Percentiles rank a stretch among this genome's conserved stretches.
These are phyloP conservation scores for Poa annua DNA, from an alignment of 176 grass and related monocot species.

Conservation along the genomic window DNA sequence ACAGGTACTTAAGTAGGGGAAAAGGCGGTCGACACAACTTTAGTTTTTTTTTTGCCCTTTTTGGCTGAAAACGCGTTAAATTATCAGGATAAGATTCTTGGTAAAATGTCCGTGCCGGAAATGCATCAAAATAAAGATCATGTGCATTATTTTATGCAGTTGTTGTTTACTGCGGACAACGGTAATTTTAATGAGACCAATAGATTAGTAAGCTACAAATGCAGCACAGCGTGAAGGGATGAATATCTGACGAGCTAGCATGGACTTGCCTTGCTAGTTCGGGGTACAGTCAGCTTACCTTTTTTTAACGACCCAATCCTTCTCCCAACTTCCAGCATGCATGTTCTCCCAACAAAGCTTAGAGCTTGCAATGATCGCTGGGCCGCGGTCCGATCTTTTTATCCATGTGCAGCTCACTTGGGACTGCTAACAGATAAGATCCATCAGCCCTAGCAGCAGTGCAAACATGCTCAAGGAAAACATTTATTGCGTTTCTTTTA, in stretches of 20 bases:
- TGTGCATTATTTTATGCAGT: neutral
- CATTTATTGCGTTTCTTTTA: neutral
- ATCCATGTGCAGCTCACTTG: slow-evolving; percentile 35
- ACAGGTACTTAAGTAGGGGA: slow-evolving; percentile 33
- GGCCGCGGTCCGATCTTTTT: slow-evolving; percentile 3
- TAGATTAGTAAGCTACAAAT: neutral
- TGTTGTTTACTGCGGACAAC: neutral
- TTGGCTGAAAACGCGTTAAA: slow-evolving; percentile 16
- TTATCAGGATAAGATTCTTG: neutral
- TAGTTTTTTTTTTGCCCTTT: neutral
- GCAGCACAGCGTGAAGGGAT: slow-evolving; percentile 5
- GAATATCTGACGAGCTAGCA: slow-evolving; percentile 6
- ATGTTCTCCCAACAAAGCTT: slow-evolving; percentile 42
- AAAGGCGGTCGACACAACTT: slow-evolving; percentile 41
- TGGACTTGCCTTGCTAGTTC: slow-evolving; percentile 32
- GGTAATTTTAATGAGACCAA: neutral
- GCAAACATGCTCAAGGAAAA: neutral
- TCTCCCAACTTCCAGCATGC: slow-evolving; percentile 31
- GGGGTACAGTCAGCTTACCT: slow-evolving; percentile 7
- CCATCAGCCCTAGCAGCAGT: neutral
- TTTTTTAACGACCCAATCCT: neutral
- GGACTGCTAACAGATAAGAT: neutral
- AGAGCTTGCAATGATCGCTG: slow-evolving; percentile 23
- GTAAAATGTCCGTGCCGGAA: slow-evolving; percentile 24
- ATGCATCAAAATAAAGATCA: slow-evolving; percentile 26